Percentiles rank a stretch among this genome's conserved stretches.
Evolutionary conservation across 345 rosid genomes (phyloP).

Genomic region (Chamaenerion angustifolium): DNA sequence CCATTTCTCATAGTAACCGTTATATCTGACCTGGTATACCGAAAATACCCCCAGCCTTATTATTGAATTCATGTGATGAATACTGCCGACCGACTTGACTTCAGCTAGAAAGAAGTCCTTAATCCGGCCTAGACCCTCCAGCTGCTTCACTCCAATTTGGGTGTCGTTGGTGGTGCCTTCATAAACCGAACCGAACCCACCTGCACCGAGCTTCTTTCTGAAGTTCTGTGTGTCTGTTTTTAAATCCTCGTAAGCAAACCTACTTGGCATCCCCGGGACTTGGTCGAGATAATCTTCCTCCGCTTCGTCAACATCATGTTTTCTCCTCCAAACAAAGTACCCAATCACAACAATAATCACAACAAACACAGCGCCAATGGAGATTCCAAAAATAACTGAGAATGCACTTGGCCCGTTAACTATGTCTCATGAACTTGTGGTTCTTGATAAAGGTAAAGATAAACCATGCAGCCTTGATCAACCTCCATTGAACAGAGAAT

Average conservation of each 20-base stretch:
- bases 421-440: too few species aligned
- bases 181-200: constrained; percentile 25
- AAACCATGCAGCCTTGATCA: too few species aligned
- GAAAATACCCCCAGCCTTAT: too few species aligned
- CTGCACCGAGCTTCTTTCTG: constrained; percentile 15
- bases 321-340: not conserved
- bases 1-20: too few species aligned
- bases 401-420: too few species aligned
- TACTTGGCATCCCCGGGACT: constrained; percentile 6
- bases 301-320: not conserved
- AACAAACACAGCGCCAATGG: too few species aligned
- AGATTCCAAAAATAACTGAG: too few species aligned
- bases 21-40: too few species aligned
- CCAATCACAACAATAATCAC: too few species aligned
- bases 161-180: constrained; percentile 15
- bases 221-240: constrained; percentile 13
- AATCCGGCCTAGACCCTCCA: constrained; percentile 13
- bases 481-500: too few species aligned
- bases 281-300: constrained; percentile 5
- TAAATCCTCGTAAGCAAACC: constrained; percentile 6
- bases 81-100: constrained; percentile 20
- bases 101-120: constrained; percentile 21
- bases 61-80: constrained; percentile 22
- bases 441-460: too few species aligned
- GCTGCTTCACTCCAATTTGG: constrained; percentile 19